Conservation (phyloP, 2,329 filamentous ascomycete species). For the Teratosphaeria nubilosa region DNA sequence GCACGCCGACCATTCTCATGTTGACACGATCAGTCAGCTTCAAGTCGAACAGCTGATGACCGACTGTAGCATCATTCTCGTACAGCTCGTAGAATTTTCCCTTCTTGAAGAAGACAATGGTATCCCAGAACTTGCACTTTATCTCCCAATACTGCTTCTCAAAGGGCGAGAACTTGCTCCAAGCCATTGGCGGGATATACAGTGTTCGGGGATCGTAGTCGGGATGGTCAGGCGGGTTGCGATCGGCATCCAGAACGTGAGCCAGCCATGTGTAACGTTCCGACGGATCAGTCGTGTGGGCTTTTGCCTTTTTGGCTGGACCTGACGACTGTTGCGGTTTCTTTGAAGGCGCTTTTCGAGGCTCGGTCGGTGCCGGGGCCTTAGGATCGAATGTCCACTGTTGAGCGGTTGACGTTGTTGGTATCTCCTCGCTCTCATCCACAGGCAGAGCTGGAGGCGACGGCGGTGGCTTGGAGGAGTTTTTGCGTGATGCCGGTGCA, state of each 20-base stretch:
- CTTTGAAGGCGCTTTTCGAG: conserved; percentile 28
- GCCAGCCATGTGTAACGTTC: conserved; percentile 86
- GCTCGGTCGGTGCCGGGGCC: conserved; percentile 42
- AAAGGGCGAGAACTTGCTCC: conserved; percentile 78
- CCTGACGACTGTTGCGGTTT: conserved; percentile 22
- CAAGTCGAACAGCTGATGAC: conserved; percentile 91
- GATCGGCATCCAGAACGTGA: conserved; percentile 73
- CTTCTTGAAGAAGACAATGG: conserved; percentile 98
- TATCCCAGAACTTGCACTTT: conserved; percentile 96
- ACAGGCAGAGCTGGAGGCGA: conserved; percentile 28
- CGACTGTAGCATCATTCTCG: conserved; percentile 92
- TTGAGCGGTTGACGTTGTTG: conserved; percentile 58
- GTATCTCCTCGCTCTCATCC: conserved; percentile 42
- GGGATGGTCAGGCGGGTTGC: conserved; percentile 64
- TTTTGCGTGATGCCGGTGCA: conserved; percentile 42
- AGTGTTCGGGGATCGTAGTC: conserved; percentile 87
- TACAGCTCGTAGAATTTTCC: conserved; percentile 99
- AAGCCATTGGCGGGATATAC: conserved; percentile 76
- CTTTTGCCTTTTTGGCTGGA: conserved; percentile 46
- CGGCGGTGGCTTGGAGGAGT: conserved; percentile 35
- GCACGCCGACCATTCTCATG: conserved; percentile 99
- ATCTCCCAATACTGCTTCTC: conserved; percentile 99
- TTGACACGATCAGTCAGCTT: conserved; percentile 98
- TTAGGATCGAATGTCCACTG: conserved; percentile 71
- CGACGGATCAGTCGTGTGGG: conserved; percentile 71